These are phyloP conservation scores for Stachybotrys elegans DNA, from an alignment of 2,329 filamentous ascomycete genomes.

Conservation along the genomic window DNA sequence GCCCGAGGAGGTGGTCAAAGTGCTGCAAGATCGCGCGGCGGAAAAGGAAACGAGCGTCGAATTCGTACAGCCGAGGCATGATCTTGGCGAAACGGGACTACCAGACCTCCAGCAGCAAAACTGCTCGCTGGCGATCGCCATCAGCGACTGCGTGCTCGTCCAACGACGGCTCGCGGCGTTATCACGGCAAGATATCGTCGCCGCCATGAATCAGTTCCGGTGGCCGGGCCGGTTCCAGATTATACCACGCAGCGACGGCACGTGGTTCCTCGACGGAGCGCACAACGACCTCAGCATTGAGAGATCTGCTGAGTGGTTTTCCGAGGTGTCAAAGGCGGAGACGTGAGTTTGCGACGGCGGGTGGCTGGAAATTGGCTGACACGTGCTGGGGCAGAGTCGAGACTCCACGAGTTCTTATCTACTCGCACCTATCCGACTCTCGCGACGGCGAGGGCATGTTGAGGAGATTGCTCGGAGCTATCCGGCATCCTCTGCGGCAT, in stretches of 20 bases:
- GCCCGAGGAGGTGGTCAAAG: conserved; percentile 17
- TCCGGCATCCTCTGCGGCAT: not conserved
- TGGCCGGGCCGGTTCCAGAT: conserved; percentile 29
- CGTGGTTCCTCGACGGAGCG: conserved; percentile 36
- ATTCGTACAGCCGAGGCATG: conserved; percentile 18
- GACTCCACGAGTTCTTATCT: not conserved
- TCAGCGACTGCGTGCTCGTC: conserved; percentile 18
- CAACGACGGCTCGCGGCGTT: conserved; percentile 13
- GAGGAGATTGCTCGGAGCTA: not conserved
- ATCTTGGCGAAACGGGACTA: conserved; percentile 10
- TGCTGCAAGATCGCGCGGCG: conserved; percentile 27
- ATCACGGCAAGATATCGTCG: conserved; percentile 15
- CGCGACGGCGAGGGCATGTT: not conserved
- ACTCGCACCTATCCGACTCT: not conserved
- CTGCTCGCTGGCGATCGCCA: conserved; percentile 22
- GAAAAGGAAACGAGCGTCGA: conserved; percentile 24
- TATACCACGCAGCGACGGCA: conserved; percentile 13
- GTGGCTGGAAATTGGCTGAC: not conserved
- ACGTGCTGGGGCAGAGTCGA: not conserved
- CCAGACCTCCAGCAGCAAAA: conserved; percentile 25
- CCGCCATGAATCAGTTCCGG: conserved; percentile 18
- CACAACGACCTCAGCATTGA: conserved; percentile 35
- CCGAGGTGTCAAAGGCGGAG: not conserved
- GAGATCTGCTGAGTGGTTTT: conserved; percentile 28
- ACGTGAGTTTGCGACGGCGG: not conserved